phyloP scores from a whole-genome alignment of 257 asterid genomes.

The Nemophila menziesii region DNA sequence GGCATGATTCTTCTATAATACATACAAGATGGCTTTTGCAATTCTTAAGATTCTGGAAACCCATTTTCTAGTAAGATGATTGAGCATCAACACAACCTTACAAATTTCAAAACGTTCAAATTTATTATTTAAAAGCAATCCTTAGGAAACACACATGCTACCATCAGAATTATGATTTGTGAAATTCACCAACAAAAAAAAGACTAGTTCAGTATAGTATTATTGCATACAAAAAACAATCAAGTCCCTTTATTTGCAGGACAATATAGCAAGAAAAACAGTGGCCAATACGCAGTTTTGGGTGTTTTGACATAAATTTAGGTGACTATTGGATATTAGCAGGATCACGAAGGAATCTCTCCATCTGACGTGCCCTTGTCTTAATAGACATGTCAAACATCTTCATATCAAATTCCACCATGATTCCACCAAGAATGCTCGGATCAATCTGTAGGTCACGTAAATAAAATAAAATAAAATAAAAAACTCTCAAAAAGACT shows the following conservation, averaged over 20 bases:
- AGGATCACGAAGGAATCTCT: conserved; percentile 86
- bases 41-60: too few species aligned
- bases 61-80: too few species aligned
- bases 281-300: neutral
- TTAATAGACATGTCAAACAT: conserved; percentile 89
- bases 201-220: neutral
- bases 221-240: neutral
- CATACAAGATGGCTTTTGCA: too few species aligned
- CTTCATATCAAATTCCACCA: conserved; percentile 66
- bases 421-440: conserved; percentile 87
- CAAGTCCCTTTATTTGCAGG: conserved; percentile 10
- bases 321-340: conserved; percentile 12
- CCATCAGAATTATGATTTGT: neutral
- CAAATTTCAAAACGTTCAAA: too few species aligned
- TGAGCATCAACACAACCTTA: too few species aligned
- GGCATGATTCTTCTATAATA: too few species aligned
- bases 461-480: conserved; percentile 5
- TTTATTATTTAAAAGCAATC: too few species aligned
- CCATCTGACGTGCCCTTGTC: conserved; percentile 98
- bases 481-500: neutral
- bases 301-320: neutral
- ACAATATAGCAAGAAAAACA: neutral
- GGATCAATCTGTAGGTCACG: conserved; percentile 84
- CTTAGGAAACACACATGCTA: too few species aligned
- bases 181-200: neutral